These are phyloP conservation scores for Venturia aucupariae DNA, from an alignment of 2,329 filamentous ascomycete species.

Conservation along the genomic window DNA sequence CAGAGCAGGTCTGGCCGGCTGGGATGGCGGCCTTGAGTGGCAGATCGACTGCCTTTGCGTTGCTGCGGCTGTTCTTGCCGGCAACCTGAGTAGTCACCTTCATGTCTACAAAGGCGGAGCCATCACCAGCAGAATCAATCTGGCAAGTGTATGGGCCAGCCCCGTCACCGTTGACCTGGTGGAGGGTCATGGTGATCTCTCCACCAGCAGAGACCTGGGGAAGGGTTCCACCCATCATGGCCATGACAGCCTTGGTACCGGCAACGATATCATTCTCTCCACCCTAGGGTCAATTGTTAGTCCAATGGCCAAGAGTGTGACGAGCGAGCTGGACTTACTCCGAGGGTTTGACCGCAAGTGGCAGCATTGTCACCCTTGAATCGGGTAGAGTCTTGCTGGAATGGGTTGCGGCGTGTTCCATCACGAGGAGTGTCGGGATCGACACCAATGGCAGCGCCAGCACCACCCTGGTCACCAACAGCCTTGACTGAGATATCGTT, in stretches of 20 bases:
- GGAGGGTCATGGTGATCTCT: constrained; percentile 51
- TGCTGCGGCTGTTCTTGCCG: constrained; percentile 41
- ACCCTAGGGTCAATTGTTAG: constrained; percentile 20
- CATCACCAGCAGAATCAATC: constrained; percentile 54
- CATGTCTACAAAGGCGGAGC: constrained; percentile 43
- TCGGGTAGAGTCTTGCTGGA: constrained; percentile 56
- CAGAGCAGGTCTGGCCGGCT: constrained; percentile 47
- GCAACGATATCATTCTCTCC: constrained; percentile 49
- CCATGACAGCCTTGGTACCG: constrained; percentile 50
- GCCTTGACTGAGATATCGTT: constrained; percentile 33
- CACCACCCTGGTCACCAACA: constrained; percentile 48
- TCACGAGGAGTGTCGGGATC: constrained; percentile 51
- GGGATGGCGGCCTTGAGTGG: constrained; percentile 52
- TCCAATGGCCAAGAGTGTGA: background rate
- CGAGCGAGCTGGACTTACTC: constrained; percentile 17
- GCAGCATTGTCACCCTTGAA: constrained; percentile 47
- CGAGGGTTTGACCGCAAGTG: constrained; percentile 50
- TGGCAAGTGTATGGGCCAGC: constrained; percentile 57
- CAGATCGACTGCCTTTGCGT: constrained; percentile 16
- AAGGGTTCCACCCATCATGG: constrained; percentile 45
- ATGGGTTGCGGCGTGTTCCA: constrained; percentile 50
- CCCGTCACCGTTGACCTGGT: constrained; percentile 59
- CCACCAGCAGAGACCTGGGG: constrained; percentile 53
- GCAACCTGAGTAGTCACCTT: constrained; percentile 46
- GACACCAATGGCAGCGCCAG: constrained; percentile 43